Conservation (phyloP, 345 rosid genomes). For the Psidium guajava region DNA sequence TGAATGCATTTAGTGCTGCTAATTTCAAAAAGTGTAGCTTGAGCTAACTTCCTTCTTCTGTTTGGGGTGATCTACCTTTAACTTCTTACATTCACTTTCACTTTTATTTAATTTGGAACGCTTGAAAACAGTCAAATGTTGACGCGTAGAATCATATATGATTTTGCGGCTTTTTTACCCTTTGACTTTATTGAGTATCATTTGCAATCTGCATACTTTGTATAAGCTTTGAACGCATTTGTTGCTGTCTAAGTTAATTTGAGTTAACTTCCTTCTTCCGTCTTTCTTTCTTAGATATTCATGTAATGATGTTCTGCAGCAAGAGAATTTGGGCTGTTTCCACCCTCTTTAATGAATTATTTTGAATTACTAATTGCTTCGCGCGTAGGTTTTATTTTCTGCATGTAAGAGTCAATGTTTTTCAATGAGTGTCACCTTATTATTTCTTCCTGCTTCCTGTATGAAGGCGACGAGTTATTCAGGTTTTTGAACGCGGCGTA, state of each 20-base stretch:
- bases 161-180: neutral
- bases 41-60: neutral
- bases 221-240: neutral
- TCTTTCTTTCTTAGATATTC: neutral
- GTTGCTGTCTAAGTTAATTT: neutral
- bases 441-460: neutral
- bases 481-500: constrained; percentile 85
- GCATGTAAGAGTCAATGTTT: neutral
- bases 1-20: neutral
- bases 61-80: neutral
- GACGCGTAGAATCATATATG: neutral
- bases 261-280: neutral
- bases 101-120: neutral
- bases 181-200: neutral
- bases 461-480: constrained; percentile 88
- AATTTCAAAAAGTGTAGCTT: neutral
- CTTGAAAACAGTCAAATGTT: neutral
- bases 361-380: neutral
- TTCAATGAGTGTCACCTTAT: neutral
- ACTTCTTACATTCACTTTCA: neutral
- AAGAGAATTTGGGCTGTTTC: neutral
- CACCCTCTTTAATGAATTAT: neutral
- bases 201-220: neutral
- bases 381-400: neutral
- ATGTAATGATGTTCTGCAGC: neutral